phyloP scores from a whole-genome alignment of 495 filamentous ascomycete genomes.

The Sordaria brevicollis region DNA sequence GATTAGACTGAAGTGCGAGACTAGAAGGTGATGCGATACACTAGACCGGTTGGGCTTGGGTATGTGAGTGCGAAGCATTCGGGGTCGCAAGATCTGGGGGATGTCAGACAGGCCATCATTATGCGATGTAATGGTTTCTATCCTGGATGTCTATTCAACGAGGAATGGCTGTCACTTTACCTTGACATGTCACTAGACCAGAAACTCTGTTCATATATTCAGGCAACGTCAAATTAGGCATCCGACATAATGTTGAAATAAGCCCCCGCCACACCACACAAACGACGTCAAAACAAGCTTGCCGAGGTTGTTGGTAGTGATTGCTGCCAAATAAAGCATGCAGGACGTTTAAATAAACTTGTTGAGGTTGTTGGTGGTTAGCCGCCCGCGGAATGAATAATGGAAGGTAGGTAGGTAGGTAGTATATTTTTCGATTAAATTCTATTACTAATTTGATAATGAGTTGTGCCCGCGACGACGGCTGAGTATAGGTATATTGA shows the following conservation, averaged over 20 bases:
- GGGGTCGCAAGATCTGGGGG: no score
- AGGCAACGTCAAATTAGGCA: background rate
- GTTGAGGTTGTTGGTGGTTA: background rate
- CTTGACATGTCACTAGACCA: background rate
- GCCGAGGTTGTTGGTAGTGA: background rate
- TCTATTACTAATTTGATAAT: no score
- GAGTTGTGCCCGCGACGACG: no score
- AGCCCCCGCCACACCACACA: background rate
- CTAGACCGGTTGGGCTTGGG: background rate
- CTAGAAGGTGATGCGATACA: background rate
- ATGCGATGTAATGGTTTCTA: background rate
- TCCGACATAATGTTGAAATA: background rate
- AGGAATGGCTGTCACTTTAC: background rate
- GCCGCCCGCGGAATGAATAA: background rate
- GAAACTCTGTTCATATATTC: background rate
- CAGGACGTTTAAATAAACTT: background rate
- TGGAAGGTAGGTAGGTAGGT: no score
- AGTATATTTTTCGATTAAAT: no score
- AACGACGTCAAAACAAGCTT: background rate
- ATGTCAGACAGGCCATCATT: background rate
- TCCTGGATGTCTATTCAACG: background rate
- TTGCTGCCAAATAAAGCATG: background rate
- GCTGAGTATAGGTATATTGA: no score
- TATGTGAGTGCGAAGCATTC: background rate
- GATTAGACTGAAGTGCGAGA: background rate